These are phyloP conservation scores for Pyronema omphalodes DNA, from an alignment of 495 filamentous ascomycete genomes.

Conservation along the genomic window DNA sequence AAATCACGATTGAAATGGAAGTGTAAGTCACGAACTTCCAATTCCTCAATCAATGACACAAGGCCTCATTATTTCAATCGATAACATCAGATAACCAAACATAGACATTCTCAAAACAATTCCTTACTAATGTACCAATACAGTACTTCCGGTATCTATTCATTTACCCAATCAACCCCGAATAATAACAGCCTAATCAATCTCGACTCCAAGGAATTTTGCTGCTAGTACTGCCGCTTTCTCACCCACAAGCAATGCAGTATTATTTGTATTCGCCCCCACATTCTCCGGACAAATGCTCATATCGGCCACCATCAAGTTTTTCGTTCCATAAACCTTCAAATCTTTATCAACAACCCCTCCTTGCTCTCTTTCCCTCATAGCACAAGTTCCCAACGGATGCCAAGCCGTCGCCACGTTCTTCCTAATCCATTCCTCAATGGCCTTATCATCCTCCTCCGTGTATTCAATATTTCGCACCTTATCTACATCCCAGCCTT, in stretches of 20 bases:
- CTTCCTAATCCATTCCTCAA: conserved; percentile 31
- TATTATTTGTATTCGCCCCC: conserved; percentile 40
- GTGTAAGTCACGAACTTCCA: too few species aligned
- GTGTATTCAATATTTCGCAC: conserved; percentile 30
- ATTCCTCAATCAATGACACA: too few species aligned
- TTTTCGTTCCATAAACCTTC: conserved; percentile 32
- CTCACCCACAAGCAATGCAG: conserved; percentile 40
- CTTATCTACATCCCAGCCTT: background rate
- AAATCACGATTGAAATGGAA: too few species aligned
- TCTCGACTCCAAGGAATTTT: conserved; percentile 29
- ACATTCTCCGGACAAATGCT: conserved; percentile 34
- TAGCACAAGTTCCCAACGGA: conserved; percentile 29
- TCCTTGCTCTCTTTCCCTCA: conserved; percentile 9
- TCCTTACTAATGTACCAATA: too few species aligned
- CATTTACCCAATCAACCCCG: too few species aligned
- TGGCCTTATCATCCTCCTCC: conserved; percentile 34
- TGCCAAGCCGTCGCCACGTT: conserved; percentile 35
- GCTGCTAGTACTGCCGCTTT: conserved; percentile 42
- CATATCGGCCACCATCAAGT: conserved; percentile 29
- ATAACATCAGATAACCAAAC: too few species aligned
- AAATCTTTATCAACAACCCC: conserved; percentile 35
- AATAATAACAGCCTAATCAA: too few species aligned
- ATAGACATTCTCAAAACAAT: too few species aligned
- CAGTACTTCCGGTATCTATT: too few species aligned
- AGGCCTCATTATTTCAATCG: too few species aligned